Conservation (phyloP, 257 asterid species). For the Primulina eburnea region DNA sequence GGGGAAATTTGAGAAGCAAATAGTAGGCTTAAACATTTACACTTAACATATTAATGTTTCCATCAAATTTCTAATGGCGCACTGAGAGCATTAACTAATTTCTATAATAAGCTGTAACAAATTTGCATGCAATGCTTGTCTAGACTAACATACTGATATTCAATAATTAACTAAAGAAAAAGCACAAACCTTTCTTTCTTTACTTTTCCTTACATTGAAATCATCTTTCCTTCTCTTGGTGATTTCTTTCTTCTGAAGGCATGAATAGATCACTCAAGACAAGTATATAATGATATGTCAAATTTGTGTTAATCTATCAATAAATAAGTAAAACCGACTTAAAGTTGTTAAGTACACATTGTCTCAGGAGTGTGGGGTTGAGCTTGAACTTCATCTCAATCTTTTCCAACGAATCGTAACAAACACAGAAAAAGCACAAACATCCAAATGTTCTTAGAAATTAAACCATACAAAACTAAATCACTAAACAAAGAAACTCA, state of each 20-base stretch:
- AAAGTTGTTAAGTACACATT: not conserved
- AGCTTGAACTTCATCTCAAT: not conserved
- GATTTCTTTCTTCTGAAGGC: constrained; percentile 71
- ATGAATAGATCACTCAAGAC: constrained; percentile 26
- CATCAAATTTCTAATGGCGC: not conserved
- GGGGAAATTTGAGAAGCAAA: not conserved
- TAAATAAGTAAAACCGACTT: constrained; percentile 7
- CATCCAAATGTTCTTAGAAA: not conserved
- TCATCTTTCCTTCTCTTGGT: constrained; percentile 84
- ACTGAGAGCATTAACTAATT: constrained; percentile 7
- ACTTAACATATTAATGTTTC: not conserved
- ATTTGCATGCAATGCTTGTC: not conserved
- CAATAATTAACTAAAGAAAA: constrained; percentile 4
- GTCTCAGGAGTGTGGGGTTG: not conserved
- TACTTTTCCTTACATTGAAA: constrained; percentile 53
- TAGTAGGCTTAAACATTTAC: not conserved
- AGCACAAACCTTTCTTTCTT: constrained; percentile 69
- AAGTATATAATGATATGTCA: constrained; percentile 21
- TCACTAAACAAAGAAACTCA: not conserved
- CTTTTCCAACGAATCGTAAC: not conserved
- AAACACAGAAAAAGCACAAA: not conserved
- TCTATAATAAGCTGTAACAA: not conserved
- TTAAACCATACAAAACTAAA: not conserved
- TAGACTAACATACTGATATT: no score
- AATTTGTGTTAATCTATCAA: constrained; percentile 17